These are phyloP conservation scores for Penicillium soppii DNA, from an alignment of 495 filamentous ascomycete genomes.

Conservation along the genomic window DNA sequence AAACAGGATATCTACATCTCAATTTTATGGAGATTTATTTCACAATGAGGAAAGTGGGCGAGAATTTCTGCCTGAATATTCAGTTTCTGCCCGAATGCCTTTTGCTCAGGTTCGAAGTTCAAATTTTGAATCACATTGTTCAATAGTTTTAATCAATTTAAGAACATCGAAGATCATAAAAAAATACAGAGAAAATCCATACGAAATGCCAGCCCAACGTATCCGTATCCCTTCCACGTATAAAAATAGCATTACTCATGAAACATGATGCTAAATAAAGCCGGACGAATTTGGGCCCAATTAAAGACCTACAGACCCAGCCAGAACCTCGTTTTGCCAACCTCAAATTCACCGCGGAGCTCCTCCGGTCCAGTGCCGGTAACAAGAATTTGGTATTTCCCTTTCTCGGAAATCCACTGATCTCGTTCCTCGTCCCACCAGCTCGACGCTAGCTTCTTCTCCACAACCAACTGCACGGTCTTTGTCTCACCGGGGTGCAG, in stretches of 20 bases:
- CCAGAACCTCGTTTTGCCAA: conserved; percentile 62
- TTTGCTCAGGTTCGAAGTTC: no score
- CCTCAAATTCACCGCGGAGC: conserved; percentile 46
- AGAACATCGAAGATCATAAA: background rate
- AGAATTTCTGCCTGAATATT: no score
- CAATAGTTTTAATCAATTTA: background rate
- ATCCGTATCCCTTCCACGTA: background rate
- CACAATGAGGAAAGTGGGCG: no score
- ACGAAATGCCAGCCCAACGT: background rate
- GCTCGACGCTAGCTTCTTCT: conserved; percentile 73
- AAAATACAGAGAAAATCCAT: background rate
- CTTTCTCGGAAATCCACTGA: conserved; percentile 78
- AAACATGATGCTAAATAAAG: conserved; percentile 1
- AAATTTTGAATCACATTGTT: no score
- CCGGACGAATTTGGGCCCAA: no score
- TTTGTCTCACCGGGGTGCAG: conserved; percentile 69
- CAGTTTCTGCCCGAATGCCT: no score
- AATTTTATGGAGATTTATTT: no score
- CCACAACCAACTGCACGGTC: conserved; percentile 60
- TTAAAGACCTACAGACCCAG: conserved; percentile 36
- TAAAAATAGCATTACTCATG: conserved; percentile 3
- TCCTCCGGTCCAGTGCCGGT: conserved; percentile 49
- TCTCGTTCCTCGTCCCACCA: conserved; percentile 73
- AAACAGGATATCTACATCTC: no score
- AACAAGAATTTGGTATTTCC: conserved; percentile 65